A percentile compares a stretch with the other conserved stretches of the same genome.
These are phyloP conservation scores for Colletotrichum sp. DNA, from an alignment of 2,329 filamentous ascomycete species.

Conservation along the genomic window DNA sequence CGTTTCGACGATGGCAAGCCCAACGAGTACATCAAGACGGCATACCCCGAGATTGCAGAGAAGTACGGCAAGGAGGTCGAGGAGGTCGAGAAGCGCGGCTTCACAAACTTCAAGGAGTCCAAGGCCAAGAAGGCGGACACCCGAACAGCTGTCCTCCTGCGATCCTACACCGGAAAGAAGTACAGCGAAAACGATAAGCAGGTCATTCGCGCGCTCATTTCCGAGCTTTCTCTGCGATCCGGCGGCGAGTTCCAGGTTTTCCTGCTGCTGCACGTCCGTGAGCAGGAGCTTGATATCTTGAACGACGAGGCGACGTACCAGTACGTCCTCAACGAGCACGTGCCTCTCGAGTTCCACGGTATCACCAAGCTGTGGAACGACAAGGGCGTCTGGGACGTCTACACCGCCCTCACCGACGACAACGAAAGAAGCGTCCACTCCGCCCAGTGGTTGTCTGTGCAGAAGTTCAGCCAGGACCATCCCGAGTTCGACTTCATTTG, in stretches of 20 bases:
- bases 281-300: slow-evolving; percentile 61
- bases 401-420: slow-evolving; percentile 73
- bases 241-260: slow-evolving; percentile 84
- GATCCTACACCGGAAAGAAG: slow-evolving; percentile 74
- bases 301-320: slow-evolving; percentile 63
- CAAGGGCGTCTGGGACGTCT: slow-evolving; percentile 75
- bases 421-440: slow-evolving; percentile 58
- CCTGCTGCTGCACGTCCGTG: slow-evolving; percentile 79
- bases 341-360: slow-evolving; percentile 72
- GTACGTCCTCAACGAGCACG: slow-evolving; percentile 61
- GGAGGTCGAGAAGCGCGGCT: slow-evolving; percentile 2
- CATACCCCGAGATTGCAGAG: slow-evolving; percentile 31
- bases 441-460: slow-evolving; percentile 73
- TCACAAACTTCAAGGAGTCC: neutral
- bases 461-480: slow-evolving; percentile 76
- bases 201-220: slow-evolving; percentile 78
- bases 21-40: slow-evolving; percentile 46
- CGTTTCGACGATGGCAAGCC: slow-evolving; percentile 57
- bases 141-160: slow-evolving; percentile 76
- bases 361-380: slow-evolving; percentile 80
- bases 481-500: slow-evolving; percentile 82
- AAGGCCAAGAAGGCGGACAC: neutral
- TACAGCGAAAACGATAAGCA: slow-evolving; percentile 83
- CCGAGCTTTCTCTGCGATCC: slow-evolving; percentile 75
- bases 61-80: slow-evolving; percentile 4